Evolutionary conservation across 345 rosid species (phyloP), one percentile per base, ranked within the genome.

Genomic region (Clausena lansium): DNA sequence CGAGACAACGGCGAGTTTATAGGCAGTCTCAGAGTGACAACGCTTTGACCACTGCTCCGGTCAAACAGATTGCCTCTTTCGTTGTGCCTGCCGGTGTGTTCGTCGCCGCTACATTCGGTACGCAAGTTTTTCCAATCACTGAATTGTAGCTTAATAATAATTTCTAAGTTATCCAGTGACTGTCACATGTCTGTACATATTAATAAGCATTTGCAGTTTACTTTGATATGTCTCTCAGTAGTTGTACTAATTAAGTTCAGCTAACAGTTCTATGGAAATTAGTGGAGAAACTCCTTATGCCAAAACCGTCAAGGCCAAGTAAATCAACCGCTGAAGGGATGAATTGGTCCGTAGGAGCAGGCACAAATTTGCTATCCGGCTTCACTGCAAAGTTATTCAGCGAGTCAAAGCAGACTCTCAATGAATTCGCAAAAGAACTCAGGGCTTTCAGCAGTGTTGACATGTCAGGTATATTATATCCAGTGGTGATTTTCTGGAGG

Each of bases 221-320:
- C 64, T 36, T 73, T 52, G 57, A 45, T 67, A 54, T 71, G 39
- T 68, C 74, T 75, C 62, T 77, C 71, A 32, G 39, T 76, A 14
- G 70, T 76, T 79, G 71, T 83, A 78, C 94, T 92, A 89, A 93
- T 87, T 78, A 76, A 86, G 79, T 82, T 95, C 97, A 92, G 94
- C 89, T 91, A 88, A 89, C 98, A 95, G 99, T 95, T 91, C 71
- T 95, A 76, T 93, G 96, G 98, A 95, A 89, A 86, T 73, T 92
- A 87, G 92, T 89, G 82, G 97, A 87, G 89, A 90, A 88, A 83
- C 41, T 92, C 63, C 81, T 90, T 81, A 77, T 75, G 71, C 92
- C 90, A 35, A 92, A 89, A 84, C 83, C 86, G 32, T 71, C 81
- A 39, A 83, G 78, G 80, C 54, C 86, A 52, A 52, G 73, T 65